phyloP scores from a whole-genome alignment of 345 rosid species.

The Eutrema heterophyllum region DNA sequence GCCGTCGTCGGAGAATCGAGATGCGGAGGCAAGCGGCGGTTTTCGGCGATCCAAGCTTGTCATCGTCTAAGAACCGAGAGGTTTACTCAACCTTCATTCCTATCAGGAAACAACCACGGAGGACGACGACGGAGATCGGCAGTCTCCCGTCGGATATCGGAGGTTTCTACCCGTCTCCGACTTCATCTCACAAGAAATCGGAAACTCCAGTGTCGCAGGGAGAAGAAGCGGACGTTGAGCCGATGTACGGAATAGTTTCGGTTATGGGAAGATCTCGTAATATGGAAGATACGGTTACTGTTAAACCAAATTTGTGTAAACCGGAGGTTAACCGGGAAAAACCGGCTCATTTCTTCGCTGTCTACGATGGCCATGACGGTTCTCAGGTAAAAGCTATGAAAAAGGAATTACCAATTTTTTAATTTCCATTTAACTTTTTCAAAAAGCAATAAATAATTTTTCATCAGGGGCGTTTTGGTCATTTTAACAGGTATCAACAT shows the following conservation, averaged over 20 bases:
- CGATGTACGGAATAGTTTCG: slow-evolving; percentile 47
- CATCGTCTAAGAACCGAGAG: background rate
- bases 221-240: slow-evolving; percentile 23
- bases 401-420: background rate
- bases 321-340: slow-evolving; percentile 37
- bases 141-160: slow-evolving; percentile 6
- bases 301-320: slow-evolving; percentile 37
- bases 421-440: background rate
- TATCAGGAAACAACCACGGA: slow-evolving; percentile 28
- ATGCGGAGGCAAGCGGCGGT: slow-evolving; percentile 49
- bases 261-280: slow-evolving; percentile 55
- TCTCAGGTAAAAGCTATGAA: slow-evolving; percentile 33
- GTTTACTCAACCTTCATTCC: slow-evolving; percentile 10
- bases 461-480: background rate
- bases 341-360: slow-evolving; percentile 75
- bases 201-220: background rate
- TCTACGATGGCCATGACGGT: slow-evolving; percentile 88
- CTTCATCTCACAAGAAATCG: background rate
- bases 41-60: slow-evolving; percentile 8
- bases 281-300: slow-evolving; percentile 59
- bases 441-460: background rate
- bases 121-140: slow-evolving; percentile 5
- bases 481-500: slow-evolving; percentile 33
- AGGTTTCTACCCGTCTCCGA: background rate
- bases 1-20: slow-evolving; percentile 33